Conservation (phyloP, 2,329 filamentous ascomycete genomes). For the Colletotrichum cordylinicola region DNA sequence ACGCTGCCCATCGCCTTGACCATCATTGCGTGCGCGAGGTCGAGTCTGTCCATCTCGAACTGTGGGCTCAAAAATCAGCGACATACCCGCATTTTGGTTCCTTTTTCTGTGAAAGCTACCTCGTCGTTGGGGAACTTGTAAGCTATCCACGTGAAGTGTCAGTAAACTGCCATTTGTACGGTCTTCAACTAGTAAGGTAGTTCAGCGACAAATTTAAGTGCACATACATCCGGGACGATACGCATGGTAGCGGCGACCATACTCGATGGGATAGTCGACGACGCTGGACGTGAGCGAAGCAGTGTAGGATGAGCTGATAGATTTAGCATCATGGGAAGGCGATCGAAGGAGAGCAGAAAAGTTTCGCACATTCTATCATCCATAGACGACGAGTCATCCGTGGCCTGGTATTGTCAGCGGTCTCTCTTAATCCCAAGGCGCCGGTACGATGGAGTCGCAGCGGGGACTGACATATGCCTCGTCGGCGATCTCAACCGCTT, state of each 20-base stretch:
- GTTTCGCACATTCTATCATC: neutral
- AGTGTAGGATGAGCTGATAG: neutral
- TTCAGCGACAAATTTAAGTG: neutral
- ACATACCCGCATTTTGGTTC: rapidly evolving
- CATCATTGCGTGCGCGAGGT: neutral
- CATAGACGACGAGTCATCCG: neutral
- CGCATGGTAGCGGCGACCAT: neutral
- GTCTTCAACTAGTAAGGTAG: neutral
- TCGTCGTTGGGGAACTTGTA: neutral
- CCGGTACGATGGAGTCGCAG: neutral
- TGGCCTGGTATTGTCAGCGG: neutral
- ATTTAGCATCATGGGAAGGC: neutral
- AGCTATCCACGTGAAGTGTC: neutral
- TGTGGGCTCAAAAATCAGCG: neutral
- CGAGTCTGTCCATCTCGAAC: neutral
- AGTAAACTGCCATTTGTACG: neutral
- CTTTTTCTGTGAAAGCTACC: neutral
- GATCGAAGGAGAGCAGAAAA: neutral
- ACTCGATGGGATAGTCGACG: neutral
- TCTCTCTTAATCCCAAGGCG: rapidly evolving
- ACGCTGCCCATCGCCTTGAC: neutral
- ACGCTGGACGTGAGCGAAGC: neutral
- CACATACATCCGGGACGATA: neutral
- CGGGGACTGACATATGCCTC: neutral
- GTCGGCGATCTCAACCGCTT: neutral